Percentiles rank a stretch among this genome's conserved stretches.
These are phyloP conservation scores for Mariannaea elegans DNA, from an alignment of 2,329 filamentous ascomycete genomes.

Conservation along the genomic window DNA sequence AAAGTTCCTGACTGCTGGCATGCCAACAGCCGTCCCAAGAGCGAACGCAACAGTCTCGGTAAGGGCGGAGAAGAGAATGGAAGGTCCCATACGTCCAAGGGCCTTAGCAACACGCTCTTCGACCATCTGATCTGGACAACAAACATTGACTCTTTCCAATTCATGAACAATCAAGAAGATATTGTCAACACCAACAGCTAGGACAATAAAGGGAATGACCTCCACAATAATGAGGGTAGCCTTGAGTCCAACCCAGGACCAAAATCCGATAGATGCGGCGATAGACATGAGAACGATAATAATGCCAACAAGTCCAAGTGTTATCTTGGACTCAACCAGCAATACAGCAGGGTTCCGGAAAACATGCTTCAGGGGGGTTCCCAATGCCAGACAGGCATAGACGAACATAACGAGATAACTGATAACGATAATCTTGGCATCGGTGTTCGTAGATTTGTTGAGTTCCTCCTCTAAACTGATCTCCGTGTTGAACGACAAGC, in stretches of 20 bases:
- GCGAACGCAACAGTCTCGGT: constrained; percentile 96
- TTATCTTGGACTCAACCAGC: constrained; percentile 95
- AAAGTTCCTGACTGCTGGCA: constrained; percentile 98
- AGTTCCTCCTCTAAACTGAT: constrained; percentile 94
- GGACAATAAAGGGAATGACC: constrained; percentile 95
- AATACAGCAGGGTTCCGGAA: constrained; percentile 84
- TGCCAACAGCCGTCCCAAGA: constrained; percentile 91
- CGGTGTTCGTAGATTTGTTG: constrained; percentile 98
- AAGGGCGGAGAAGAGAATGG: constrained; percentile 92
- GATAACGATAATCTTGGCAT: constrained; percentile 94
- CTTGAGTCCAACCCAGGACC: constrained; percentile 90
- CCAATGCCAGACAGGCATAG: constrained; percentile 91
- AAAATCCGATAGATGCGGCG: constrained; percentile 91
- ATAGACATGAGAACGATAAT: constrained; percentile 98
- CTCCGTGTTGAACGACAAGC: constrained; percentile 94
- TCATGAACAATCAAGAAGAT: constrained; percentile 99
- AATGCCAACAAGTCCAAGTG: constrained; percentile 93
- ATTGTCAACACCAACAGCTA: constrained; percentile 97
- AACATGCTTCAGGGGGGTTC: constrained; percentile 82
- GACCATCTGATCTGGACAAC: constrained; percentile 87
- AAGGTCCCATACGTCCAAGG: constrained; percentile 95
- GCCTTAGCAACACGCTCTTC: constrained; percentile 87
- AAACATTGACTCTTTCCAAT: constrained; percentile 93
- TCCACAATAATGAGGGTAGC: constrained; percentile 98
- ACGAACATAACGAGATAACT: constrained; percentile 99